These are phyloP conservation scores for Citrus inodora DNA, from an alignment of 345 rosid genomes.

Conservation along the genomic window DNA sequence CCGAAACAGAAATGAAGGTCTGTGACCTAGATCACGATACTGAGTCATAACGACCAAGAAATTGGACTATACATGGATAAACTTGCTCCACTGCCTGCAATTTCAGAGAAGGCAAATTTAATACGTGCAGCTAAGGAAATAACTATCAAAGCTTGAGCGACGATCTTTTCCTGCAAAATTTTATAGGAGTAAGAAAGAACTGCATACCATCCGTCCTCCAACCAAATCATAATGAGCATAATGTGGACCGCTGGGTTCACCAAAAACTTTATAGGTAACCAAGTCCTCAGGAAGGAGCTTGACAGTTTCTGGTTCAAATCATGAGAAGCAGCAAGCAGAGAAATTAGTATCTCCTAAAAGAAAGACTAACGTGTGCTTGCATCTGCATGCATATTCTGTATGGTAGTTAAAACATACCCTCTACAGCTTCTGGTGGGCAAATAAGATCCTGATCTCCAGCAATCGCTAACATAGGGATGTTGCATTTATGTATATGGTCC, in stretches of 20 bases:
- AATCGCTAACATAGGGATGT: conserved; percentile 75
- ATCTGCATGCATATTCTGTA: neutral
- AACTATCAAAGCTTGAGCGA: conserved; percentile 8
- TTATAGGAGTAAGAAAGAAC: conserved; percentile 7
- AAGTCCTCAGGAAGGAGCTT: conserved; percentile 51
- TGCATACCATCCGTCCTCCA: conserved; percentile 61
- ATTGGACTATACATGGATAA: conserved; percentile 75
- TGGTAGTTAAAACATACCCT: conserved; percentile 41
- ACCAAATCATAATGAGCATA: conserved; percentile 82
- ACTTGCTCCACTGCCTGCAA: conserved; percentile 89
- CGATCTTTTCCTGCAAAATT: neutral
- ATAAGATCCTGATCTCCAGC: conserved; percentile 93
- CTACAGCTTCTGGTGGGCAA: conserved; percentile 93
- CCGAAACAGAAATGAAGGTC: neutral
- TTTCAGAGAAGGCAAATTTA: neutral
- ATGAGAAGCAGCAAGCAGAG: conserved; percentile 1
- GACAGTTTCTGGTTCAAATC: conserved; percentile 45
- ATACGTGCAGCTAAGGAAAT: neutral
- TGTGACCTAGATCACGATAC: conserved; percentile 17
- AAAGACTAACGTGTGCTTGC: neutral
- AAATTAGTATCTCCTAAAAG: conserved; percentile 5
- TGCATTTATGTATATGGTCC: conserved; percentile 54
- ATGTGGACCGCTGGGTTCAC: conserved; percentile 61
- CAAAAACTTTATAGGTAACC: conserved; percentile 56
- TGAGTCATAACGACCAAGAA: conserved; percentile 56